These are phyloP conservation scores for Abrus pulchellus DNA, from an alignment of 306 rosid genomes.

Conservation along the genomic window DNA sequence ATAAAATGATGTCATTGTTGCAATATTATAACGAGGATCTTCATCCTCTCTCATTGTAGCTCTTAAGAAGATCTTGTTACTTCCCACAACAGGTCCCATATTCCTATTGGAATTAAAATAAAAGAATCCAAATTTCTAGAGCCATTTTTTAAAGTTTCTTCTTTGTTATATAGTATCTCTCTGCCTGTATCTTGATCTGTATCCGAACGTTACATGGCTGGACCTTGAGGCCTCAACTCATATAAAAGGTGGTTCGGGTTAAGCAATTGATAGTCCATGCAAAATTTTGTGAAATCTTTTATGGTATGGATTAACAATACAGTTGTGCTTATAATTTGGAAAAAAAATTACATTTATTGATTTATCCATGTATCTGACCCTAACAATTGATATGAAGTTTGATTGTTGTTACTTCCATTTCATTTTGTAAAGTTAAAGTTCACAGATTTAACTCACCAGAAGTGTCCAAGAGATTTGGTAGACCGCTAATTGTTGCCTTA, in stretches of 20 bases:
- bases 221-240: neutral
- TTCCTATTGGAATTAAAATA: too few relatives aligned
- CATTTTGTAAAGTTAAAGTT: conserved; percentile 2
- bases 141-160: too few relatives aligned
- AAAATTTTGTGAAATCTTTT: neutral
- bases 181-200: neutral
- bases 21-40: neutral
- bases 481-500: conserved; percentile 56
- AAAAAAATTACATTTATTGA: neutral
- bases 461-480: conserved; percentile 66
- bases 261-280: neutral
- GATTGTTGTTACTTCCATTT: neutral
- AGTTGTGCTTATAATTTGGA: neutral
- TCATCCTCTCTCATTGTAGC: neutral
- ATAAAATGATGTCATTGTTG: neutral
- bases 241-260: neutral
- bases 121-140: too few relatives aligned
- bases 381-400: neutral
- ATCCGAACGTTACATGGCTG: neutral
- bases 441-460: conserved; percentile 54
- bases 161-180: neutral
- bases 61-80: neutral
- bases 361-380: neutral
- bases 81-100: neutral
- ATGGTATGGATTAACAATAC: neutral